Base-by-base conservation (phyloP, 2,329 filamentous ascomycete species). In the Monosporascus sp. region DNA sequence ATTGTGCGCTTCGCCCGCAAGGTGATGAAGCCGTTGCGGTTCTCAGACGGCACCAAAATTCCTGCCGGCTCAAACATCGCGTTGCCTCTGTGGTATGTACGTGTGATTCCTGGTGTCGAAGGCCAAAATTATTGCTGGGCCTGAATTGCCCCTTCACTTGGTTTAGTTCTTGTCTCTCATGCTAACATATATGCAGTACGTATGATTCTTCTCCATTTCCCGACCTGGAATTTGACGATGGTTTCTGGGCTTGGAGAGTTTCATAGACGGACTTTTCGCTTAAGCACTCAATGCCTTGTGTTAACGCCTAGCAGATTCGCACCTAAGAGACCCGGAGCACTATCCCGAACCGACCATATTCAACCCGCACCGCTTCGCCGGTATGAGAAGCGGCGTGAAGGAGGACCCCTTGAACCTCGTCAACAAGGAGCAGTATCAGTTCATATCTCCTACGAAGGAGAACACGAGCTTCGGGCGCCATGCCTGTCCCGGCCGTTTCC, bases 1-100 rank as follows among this genome's bases (percentile, higher is more conserved):
- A 42, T 34, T 64, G 68, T 66, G 1, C 70, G 75, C 3, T 80
- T 81, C 63, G 54, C 57, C 22, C 76, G 78, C 52, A 76, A 73
- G 54, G 74, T 78, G 15, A 59, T 73, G 11, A 70, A 74, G 59
- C 65, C 72, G 11, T 56, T 64, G 25, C 62, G 57, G 6, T 51
- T 65, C 5, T 62, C 56, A 44, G 60, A 64, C 47, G 62, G 62
- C 9, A 65, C 62, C 9, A 48, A 58, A 37, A 65, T 77, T 14
- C 74, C 74, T 0, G 67, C 66, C 3, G 73, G 73, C 22, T 65
- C 68, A 11, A 64, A 68, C 17, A 69, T 77, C 49, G 72, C 77
- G 58, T 59, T 72, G 0, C 62, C 73, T 14, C 31, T 14, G 31
- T 14, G 31, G 11, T 34, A 14, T 14, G 31, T 34, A 34, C 31